Evolutionary conservation across 805 yeast species (phyloP), one percentile per base, ranked within the genome.

Genomic region (Saccharomycopsis fibuligera): DNA sequence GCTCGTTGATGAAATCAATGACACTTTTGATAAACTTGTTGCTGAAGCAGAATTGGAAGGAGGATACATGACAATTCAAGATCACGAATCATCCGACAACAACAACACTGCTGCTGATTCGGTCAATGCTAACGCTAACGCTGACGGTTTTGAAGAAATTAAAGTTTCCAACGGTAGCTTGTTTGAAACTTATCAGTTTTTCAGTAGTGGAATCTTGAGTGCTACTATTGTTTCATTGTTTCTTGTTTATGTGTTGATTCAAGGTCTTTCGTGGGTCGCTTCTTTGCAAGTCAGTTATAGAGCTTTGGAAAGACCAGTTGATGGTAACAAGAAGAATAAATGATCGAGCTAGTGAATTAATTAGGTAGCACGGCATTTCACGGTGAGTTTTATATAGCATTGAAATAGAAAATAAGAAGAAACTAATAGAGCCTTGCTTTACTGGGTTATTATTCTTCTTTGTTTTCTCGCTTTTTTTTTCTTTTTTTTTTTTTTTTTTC

Each of bases 141-240:
- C 8, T 22, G 47, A 27, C 3, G 22, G 38, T 2, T 48, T 40
- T 16, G 25, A 42, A 16, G 53, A 44, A 25, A 45, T 50, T n/a
- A 33, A 41, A 12, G 37, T 45, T 25, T 27, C 44, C 16, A 42
- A 36, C 16, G 64, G 69, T 10, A 73, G 74, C 48, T 65, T 85
- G 49, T 83, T 86, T 63, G 75, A 78, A 50, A 69, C 73, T 52
- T 86, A 85, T 64, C 79, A 77, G 58, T 86, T 83, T 63, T 83
- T 85, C 68, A 72, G 86, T 14, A 78, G 86, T 2, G 93, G 90
- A 22, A 70, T 86, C 52, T 82, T 81, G 73, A 79, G 78, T 83
- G 70, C 77, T 41, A 66, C 76, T 47, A 64, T 85, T 42, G 81
- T 82, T 17, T 68, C 80, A 3, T 62, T 73, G 29, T 65, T 81